A percentile compares a stretch with the other conserved stretches of the same genome.
These are phyloP conservation scores for Huntiella moniliformis DNA, from an alignment of 2,329 filamentous ascomycete species.

Conservation along the genomic window DNA sequence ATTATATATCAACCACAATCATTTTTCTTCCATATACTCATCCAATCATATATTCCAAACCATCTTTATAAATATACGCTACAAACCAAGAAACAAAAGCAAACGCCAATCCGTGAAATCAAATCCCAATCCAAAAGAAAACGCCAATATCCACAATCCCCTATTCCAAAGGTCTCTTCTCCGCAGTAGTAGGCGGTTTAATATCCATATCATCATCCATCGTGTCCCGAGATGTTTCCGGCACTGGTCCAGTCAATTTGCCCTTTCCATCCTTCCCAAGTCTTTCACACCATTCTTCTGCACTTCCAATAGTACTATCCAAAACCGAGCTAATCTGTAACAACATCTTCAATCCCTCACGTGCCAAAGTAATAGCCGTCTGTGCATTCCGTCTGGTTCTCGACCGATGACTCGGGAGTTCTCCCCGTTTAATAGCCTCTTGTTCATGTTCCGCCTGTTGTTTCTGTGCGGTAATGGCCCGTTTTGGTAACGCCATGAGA, in stretches of 20 bases:
- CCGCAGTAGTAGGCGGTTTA: slow-evolving; percentile 14
- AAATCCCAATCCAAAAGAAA: neutral
- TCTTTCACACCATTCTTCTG: slow-evolving; percentile 77
- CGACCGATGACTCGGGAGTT: slow-evolving; percentile 8
- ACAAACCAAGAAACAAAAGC: neutral
- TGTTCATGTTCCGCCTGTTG: slow-evolving; percentile 6
- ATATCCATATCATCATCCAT: slow-evolving; percentile 14
- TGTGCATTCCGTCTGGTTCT: slow-evolving; percentile 38
- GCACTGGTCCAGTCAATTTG: slow-evolving; percentile 13
- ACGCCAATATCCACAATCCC: neutral
- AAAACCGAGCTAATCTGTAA: slow-evolving; percentile 73
- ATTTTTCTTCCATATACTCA: neutral
- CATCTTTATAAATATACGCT: neutral
- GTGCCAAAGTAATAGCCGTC: slow-evolving; percentile 66
- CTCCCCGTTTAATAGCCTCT: slow-evolving; percentile 8
- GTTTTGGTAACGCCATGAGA: slow-evolving; percentile 64
- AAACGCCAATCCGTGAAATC: neutral
- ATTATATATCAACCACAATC: neutral
- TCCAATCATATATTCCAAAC: neutral
- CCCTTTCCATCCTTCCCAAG: slow-evolving; percentile 31
- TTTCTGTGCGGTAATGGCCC: slow-evolving; percentile 53
- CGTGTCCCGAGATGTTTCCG: neutral
- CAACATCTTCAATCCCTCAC: slow-evolving; percentile 89
- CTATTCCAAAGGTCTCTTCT: slow-evolving; percentile 12
- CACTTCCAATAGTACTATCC: slow-evolving; percentile 74